Percentiles rank a stretch among this genome's conserved stretches.
Evolutionary conservation across 345 rosid genomes (phyloP).

Genomic region (Raphanus sativus): DNA sequence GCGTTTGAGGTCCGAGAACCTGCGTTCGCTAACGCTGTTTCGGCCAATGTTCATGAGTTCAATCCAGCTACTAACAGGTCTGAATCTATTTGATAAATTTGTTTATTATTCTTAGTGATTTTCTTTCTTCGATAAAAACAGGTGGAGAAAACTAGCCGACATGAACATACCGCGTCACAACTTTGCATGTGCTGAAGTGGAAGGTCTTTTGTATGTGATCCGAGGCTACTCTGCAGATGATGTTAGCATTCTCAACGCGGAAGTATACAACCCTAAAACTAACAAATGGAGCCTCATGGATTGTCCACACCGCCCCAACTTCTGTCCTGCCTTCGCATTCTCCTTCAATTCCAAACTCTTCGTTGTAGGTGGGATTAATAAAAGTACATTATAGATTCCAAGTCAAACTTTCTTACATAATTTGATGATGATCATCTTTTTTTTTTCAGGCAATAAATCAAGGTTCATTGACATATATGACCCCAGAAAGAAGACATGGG

Average conservation of each 20-base stretch:
- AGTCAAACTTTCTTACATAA: not conserved
- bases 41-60: conserved; percentile 69
- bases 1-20: not conserved
- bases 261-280: conserved; percentile 64
- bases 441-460: conserved; percentile 40
- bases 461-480: conserved; percentile 58
- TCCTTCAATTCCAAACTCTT: conserved; percentile 50
- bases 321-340: conserved; percentile 56
- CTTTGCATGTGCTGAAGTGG: conserved; percentile 77
- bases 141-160: conserved; percentile 73
- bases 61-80: conserved; percentile 75
- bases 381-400: too few species aligned
- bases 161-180: conserved; percentile 77
- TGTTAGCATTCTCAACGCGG: conserved; percentile 60
- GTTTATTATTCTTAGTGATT: too few species aligned
- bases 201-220: conserved; percentile 68
- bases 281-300: conserved; percentile 63
- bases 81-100: not conserved
- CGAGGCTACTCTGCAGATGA: conserved; percentile 69
- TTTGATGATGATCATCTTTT: not conserved
- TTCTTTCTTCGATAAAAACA: conserved; percentile 23
- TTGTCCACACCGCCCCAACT: conserved; percentile 62
- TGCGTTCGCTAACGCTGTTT: conserved; percentile 38
- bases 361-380: too few species aligned
- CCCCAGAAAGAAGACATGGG: conserved; percentile 60